phyloP scores from a whole-genome alignment of 495 filamentous ascomycete genomes.

The Articulospora tetracladia region DNA sequence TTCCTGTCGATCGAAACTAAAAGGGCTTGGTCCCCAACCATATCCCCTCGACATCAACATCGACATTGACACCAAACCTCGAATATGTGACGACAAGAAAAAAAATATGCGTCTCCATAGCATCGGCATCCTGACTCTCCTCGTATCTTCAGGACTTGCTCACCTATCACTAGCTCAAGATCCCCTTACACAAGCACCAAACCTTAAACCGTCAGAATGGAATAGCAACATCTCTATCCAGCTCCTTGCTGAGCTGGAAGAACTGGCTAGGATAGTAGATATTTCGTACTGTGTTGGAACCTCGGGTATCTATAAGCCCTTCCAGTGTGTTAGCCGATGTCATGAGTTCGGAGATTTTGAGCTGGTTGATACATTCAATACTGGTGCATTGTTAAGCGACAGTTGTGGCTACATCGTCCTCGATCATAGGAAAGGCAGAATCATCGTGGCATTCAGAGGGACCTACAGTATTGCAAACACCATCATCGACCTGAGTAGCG shows the following conservation, averaged over 20 bases:
- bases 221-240: slow-evolving; percentile 46
- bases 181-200: background rate
- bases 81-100: slow-evolving; percentile 17
- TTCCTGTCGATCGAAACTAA: background rate
- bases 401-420: slow-evolving; percentile 92
- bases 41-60: background rate
- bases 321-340: slow-evolving; percentile 81
- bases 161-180: background rate
- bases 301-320: slow-evolving; percentile 72
- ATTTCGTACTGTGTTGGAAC: slow-evolving; percentile 91
- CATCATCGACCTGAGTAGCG: slow-evolving; percentile 78
- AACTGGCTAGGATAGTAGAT: slow-evolving; percentile 83
- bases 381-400: slow-evolving; percentile 81
- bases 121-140: slow-evolving; percentile 1
- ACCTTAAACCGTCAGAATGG: background rate
- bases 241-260: slow-evolving; percentile 80
- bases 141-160: background rate
- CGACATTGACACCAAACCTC: background rate
- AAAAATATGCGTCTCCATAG: slow-evolving; percentile 14
- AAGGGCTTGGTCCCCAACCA: background rate
- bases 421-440: slow-evolving; percentile 54
- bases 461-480: slow-evolving; percentile 92
- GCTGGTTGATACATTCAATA: slow-evolving; percentile 84
- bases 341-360: slow-evolving; percentile 73
- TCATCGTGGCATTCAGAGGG: slow-evolving; percentile 88